These are phyloP conservation scores for Leccinum imitatum DNA, from an alignment of 768 basidiomycete species.

Conservation along the genomic window DNA sequence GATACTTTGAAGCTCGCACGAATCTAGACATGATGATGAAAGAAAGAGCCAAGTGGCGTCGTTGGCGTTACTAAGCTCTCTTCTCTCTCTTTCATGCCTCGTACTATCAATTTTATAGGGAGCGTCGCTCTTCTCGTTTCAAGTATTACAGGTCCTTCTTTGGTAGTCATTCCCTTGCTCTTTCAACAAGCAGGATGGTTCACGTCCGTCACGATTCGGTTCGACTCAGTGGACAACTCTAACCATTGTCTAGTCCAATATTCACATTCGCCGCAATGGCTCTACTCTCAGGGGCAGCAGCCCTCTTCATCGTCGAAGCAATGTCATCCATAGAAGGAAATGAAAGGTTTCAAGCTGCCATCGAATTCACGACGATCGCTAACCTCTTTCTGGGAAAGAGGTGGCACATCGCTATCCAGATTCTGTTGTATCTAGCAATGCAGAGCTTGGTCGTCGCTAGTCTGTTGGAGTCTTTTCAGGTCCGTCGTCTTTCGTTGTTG, in stretches of 20 bases:
- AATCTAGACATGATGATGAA: conserved; percentile 70
- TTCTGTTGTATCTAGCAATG: conserved; percentile 21
- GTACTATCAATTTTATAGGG: conserved; percentile 22
- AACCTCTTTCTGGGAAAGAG: conserved; percentile 26
- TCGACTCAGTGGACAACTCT: background rate
- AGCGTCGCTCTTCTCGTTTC: conserved; percentile 29
- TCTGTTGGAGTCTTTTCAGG: conserved; percentile 28
- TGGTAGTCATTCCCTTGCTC: conserved; percentile 22
- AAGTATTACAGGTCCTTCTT: conserved; percentile 23
- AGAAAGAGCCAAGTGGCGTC: background rate
- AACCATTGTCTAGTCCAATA: conserved; percentile 12
- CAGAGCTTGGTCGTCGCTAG: conserved; percentile 25
- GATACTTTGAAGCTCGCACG: conserved; percentile 83
- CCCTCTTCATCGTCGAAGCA: conserved; percentile 21
- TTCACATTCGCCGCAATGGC: conserved; percentile 19
- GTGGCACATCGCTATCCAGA: conserved; percentile 24
- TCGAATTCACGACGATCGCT: conserved; percentile 28
- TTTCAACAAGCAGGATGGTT: conserved; percentile 30
- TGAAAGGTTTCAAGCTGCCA: conserved; percentile 22
- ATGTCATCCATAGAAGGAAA: conserved; percentile 22
- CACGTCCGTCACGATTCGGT: conserved; percentile 14
- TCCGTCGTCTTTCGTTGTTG: background rate
- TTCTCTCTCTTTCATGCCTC: conserved; percentile 12
- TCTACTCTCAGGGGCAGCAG: conserved; percentile 20
- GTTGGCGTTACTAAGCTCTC: no score